A percentile compares a stretch with the other conserved stretches of the same genome.
Conservation (phyloP, 1,139 yeast species). For the Hyphopichia burtonii region DNA sequence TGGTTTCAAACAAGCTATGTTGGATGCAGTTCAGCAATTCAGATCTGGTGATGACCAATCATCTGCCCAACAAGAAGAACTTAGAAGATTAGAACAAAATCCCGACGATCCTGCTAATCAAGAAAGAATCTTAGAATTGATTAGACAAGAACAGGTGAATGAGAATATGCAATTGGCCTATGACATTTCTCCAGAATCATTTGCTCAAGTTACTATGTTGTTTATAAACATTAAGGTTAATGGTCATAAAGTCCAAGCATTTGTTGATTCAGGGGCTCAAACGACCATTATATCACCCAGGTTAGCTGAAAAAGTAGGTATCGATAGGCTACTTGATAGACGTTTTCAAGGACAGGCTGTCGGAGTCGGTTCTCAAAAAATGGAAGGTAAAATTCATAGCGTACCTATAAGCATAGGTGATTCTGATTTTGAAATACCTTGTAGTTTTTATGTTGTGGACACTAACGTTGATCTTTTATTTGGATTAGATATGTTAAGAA, state of each 20-base stretch:
- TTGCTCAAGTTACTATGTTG: constrained; percentile 79
- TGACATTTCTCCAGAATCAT: constrained; percentile 88
- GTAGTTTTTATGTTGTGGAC: constrained; percentile 81
- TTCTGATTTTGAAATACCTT: constrained; percentile 53
- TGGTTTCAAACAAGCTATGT: constrained; percentile 49
- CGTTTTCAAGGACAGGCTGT: constrained; percentile 79
- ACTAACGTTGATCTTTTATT: constrained; percentile 66
- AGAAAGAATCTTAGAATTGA: constrained; percentile 62
- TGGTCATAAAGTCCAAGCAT: constrained; percentile 80
- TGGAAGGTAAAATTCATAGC: constrained; percentile 83
- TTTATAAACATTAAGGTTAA: constrained; percentile 77
- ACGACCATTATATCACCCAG: constrained; percentile 76
- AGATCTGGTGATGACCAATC: constrained; percentile 9
- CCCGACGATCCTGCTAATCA: constrained; percentile 79
- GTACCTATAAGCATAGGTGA: constrained; percentile 81
- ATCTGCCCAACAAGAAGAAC: constrained; percentile 41
- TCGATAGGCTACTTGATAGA: constrained; percentile 74
- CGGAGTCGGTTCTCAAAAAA: constrained; percentile 85
- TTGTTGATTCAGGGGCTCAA: constrained; percentile 97
- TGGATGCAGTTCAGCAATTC: constrained; percentile 25
- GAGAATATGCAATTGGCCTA: constrained; percentile 78
- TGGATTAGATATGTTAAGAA: constrained; percentile 79
- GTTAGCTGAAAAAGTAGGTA: constrained; percentile 71
- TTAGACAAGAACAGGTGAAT: constrained; percentile 70
- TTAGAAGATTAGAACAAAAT: constrained; percentile 50